Base-by-base conservation (phyloP, 1,284 basidiomycete genomes). In the Jaminaea rosea region DNA sequence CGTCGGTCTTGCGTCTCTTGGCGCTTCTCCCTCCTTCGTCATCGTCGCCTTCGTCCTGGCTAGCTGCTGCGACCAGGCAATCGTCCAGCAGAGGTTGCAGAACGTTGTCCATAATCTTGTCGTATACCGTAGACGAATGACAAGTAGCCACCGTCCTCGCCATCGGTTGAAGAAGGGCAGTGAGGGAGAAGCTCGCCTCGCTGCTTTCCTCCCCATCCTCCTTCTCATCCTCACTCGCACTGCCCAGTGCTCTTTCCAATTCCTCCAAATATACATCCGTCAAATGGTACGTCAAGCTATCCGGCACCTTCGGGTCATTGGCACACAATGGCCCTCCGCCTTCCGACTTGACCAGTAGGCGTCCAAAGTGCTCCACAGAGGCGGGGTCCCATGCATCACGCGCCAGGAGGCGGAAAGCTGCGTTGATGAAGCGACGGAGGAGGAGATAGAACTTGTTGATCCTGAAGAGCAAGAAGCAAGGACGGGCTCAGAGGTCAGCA, bases 401-500 rank as follows among this genome's bases (percentile, higher is more conserved):
- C 17, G 39, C 39, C 10, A 96, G 79, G 13, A 97, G 79, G 29
- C 84, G 78, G 75, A 97, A 92, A 0, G 85, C 83, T 0, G 85
- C 86, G 62, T 89, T 86, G 42, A 89, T 79, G 68, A 91, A 96
- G 54, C 87, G 80, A 47, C 93, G 81, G 56, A 97, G 84, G 47
- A 98, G 84, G 81, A 97, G 83, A 72, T 93, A 92, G 75, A 88
- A 98, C 75, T 98, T 98, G 81, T 97, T 91, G 19, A 72, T 55
- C 17, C 70, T 58, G 41, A 17, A 21, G 17, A 36, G 34, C 44
- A 46, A 24, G 15, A 27, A 29, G 23, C 21, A 46, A 27, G 24
- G 17, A 46, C 23, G 47, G 13, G 26, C n/a, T n/a, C n/a, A n/a
- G n/a, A n/a, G n/a, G n/a, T n/a, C n/a, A n/a, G n/a, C n/a, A n/a